Conservation (phyloP, 371 early-diverging fungal genomes). For the Phascolomyces articulosus region DNA sequence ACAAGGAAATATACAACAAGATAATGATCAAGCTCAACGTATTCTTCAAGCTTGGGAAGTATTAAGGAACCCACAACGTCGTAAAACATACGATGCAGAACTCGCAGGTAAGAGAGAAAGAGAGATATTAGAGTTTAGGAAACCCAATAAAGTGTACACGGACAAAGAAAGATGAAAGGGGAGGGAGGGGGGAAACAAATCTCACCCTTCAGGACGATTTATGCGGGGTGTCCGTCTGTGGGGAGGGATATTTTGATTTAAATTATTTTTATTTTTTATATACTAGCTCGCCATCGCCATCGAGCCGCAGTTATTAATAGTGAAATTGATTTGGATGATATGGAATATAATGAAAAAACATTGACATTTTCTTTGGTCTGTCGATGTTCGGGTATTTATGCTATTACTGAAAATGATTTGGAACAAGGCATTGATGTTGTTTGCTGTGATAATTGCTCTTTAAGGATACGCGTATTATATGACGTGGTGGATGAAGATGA, state of each 20-base stretch:
- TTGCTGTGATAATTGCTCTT: constrained; percentile 55
- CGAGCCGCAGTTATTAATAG: constrained; percentile 37
- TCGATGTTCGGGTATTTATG: constrained; percentile 59
- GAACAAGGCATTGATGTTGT: constrained; percentile 52
- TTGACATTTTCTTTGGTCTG: constrained; percentile 37
- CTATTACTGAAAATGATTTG: constrained; percentile 55
- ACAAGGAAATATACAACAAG: constrained; percentile 7
- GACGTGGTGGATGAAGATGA: constrained; percentile 40
- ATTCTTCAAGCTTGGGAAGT: constrained; percentile 54
- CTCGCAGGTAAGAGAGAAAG: constrained; percentile 32
- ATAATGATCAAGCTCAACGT: constrained; percentile 29
- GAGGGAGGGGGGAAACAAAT: background rate
- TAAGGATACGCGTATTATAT: constrained; percentile 58
- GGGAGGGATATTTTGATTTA: background rate
- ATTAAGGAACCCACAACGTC: constrained; percentile 31
- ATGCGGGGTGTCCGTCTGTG: too few relatives aligned
- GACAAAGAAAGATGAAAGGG: background rate
- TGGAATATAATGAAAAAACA: constrained; percentile 38
- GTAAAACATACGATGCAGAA: constrained; percentile 44
- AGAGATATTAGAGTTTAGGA: too few relatives aligned
- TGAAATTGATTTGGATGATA: constrained; percentile 52
- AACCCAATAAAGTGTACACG: too few relatives aligned
- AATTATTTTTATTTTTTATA: too few relatives aligned
- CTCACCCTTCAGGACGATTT: too few relatives aligned
- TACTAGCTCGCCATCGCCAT: constrained; percentile 8